Conservation (phyloP, 2,329 filamentous ascomycete genomes). For the Huntiella moniliformis region DNA sequence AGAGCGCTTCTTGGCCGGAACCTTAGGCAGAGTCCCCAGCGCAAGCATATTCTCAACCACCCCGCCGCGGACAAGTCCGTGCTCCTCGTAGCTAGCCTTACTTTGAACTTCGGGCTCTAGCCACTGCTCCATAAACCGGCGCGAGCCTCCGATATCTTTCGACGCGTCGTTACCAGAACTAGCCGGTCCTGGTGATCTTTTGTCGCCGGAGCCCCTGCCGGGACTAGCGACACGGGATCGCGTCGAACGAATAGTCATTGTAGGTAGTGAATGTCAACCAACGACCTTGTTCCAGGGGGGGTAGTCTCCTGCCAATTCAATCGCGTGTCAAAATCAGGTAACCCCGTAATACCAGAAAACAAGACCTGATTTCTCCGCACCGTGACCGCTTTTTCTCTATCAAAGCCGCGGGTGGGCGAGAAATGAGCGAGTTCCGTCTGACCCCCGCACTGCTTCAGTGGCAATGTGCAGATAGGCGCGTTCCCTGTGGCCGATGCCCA, state of each 20-base stretch:
- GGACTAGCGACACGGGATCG: conserved; percentile 9
- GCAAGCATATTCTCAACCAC: conserved; percentile 73
- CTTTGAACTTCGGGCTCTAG: conserved; percentile 38
- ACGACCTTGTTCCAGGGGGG: too few species aligned
- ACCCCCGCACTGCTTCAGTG: too few species aligned
- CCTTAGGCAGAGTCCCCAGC: conserved; percentile 53
- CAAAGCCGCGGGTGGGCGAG: too few species aligned
- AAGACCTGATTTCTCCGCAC: too few species aligned
- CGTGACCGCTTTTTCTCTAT: too few species aligned
- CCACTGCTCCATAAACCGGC: conserved; percentile 36
- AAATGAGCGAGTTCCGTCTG: too few species aligned
- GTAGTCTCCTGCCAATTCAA: neutral
- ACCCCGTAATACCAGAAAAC: too few species aligned
- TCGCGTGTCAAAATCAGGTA: too few species aligned
- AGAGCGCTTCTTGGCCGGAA: conserved; percentile 14
- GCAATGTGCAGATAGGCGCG: too few species aligned
- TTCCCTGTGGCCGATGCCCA: too few species aligned
- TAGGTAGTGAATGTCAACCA: too few species aligned
- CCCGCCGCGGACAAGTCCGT: conserved; percentile 51
- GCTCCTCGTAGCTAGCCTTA: conserved; percentile 60
- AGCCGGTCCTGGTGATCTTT: neutral
- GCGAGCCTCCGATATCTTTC: conserved; percentile 18
- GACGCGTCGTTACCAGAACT: conserved; percentile 12
- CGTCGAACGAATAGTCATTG: conserved; percentile 10
- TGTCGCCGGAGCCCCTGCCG: neutral